These are phyloP conservation scores for Zygosaccharomyces pseudobailii DNA, from an alignment of 1,139 yeast species.

Conservation along the genomic window DNA sequence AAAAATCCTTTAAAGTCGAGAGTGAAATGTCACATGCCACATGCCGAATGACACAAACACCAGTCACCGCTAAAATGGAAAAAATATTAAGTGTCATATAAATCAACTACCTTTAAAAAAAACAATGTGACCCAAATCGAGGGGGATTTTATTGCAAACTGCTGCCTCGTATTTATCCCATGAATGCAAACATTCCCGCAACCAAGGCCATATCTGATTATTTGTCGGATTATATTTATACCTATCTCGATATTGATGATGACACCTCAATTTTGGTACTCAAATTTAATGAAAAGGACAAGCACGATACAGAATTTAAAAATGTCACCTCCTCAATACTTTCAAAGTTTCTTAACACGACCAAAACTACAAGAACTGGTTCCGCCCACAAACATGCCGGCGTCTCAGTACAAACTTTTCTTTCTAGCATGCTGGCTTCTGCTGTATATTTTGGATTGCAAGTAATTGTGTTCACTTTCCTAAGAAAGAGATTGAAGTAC, in stretches of 20 bases:
- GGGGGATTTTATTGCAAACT: too few species aligned
- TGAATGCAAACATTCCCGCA: conserved; percentile 2
- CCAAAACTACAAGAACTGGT: conserved; percentile 53
- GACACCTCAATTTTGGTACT: conserved; percentile 17
- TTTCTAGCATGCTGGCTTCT: conserved; percentile 48
- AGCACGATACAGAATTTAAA: conserved; percentile 6
- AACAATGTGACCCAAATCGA: too few species aligned
- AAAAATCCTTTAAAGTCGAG: too few species aligned
- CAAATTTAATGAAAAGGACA: conserved; percentile 13
- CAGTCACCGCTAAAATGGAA: not conserved
- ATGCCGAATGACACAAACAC: not conserved
- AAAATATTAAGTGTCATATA: not conserved
- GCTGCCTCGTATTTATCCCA: not conserved
- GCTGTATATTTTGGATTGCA: conserved; percentile 49
- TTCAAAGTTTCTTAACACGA: conserved; percentile 45
- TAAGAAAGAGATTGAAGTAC: conserved; percentile 44
- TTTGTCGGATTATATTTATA: conserved; percentile 15
- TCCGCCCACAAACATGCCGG: conserved; percentile 41
- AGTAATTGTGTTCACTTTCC: conserved; percentile 46
- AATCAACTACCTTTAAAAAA: too few species aligned
- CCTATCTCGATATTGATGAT: conserved; percentile 19
- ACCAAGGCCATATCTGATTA: conserved; percentile 6
- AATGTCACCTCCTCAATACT: conserved; percentile 20
- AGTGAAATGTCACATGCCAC: not conserved
- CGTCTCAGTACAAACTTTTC: conserved; percentile 44